Evolutionary conservation across 2,329 filamentous ascomycete species (phyloP).

Genomic region (Colletotrichum sp.): DNA sequence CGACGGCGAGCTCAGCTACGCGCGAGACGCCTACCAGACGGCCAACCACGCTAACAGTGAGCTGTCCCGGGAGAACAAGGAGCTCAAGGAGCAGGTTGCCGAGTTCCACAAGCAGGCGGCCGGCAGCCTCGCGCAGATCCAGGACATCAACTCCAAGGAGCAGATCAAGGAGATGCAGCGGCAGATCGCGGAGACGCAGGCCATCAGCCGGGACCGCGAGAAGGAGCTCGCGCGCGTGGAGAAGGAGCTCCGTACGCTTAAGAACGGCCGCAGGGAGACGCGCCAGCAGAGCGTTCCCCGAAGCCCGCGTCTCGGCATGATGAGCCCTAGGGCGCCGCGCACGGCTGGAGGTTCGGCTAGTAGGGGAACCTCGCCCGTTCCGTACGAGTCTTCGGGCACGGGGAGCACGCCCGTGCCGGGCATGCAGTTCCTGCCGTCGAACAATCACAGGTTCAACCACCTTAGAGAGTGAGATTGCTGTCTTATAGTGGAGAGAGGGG

Average conservation of each 20-base stretch:
- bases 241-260: slow-evolving; percentile 54
- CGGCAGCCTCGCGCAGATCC: slow-evolving; percentile 51
- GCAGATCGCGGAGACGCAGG: slow-evolving; percentile 45
- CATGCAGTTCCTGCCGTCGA: slow-evolving; percentile 44
- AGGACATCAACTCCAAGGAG: slow-evolving; percentile 47
- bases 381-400: slow-evolving; percentile 34
- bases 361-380: slow-evolving; percentile 56
- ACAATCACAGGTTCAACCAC: slow-evolving; percentile 49
- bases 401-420: slow-evolving; percentile 36
- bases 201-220: slow-evolving; percentile 55
- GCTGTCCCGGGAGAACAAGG: slow-evolving; percentile 50
- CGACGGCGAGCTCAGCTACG: slow-evolving; percentile 60
- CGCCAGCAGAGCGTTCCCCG: slow-evolving; percentile 61
- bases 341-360: slow-evolving; percentile 43
- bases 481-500: too few relatives aligned
- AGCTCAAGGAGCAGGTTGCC: slow-evolving; percentile 45
- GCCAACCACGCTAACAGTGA: slow-evolving; percentile 53
- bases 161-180: slow-evolving; percentile 38
- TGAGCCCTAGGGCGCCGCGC: slow-evolving; percentile 51
- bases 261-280: slow-evolving; percentile 59
- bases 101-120: slow-evolving; percentile 46
- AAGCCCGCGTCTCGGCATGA: slow-evolving; percentile 59
- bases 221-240: slow-evolving; percentile 50
- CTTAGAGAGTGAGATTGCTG: slow-evolving; percentile 41
- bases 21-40: slow-evolving; percentile 63